A percentile compares a stretch with the other conserved stretches of the same genome.
Evolutionary conservation across 257 asterid genomes (phyloP).

Genomic region (Parsonsia alboflavescens): DNA sequence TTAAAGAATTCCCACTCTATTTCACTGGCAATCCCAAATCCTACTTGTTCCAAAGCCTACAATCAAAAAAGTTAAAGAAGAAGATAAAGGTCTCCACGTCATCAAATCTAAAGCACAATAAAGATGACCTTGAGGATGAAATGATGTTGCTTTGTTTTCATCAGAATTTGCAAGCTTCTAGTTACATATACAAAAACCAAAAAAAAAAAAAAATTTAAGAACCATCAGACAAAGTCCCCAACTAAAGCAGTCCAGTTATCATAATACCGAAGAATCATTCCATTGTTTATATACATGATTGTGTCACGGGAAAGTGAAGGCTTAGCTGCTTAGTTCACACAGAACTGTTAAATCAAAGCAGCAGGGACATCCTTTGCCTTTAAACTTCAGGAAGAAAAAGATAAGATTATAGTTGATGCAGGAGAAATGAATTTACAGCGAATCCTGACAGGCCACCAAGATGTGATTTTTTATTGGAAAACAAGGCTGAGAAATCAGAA

Average conservation of each 20-base stretch:
- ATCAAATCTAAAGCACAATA: background rate
- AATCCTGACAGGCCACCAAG: no score
- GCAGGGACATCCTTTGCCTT: background rate
- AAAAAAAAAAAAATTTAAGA: background rate
- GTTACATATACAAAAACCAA: background rate
- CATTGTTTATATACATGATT: background rate
- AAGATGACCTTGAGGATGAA: background rate
- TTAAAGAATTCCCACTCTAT: slow-evolving; percentile 58
- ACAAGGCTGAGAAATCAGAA: background rate
- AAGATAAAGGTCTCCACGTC: background rate
- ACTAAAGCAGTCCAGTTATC: background rate
- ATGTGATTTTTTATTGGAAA: no score
- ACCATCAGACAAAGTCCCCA: background rate
- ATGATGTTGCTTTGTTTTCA: background rate
- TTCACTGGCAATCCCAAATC: slow-evolving; percentile 31
- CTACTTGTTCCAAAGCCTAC: slow-evolving; percentile 57
- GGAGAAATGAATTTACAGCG: background rate
- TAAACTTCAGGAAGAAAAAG: background rate
- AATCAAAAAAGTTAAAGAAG: slow-evolving; percentile 22
- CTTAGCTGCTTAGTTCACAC: background rate
- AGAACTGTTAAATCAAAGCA: no score
- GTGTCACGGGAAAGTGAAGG: background rate
- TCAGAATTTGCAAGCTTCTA: background rate
- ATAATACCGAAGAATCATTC: background rate
- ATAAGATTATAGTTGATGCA: background rate